Evolutionary conservation across 148 eudicot genomes (phyloP).

Genomic region (Agrostemma githago): DNA sequence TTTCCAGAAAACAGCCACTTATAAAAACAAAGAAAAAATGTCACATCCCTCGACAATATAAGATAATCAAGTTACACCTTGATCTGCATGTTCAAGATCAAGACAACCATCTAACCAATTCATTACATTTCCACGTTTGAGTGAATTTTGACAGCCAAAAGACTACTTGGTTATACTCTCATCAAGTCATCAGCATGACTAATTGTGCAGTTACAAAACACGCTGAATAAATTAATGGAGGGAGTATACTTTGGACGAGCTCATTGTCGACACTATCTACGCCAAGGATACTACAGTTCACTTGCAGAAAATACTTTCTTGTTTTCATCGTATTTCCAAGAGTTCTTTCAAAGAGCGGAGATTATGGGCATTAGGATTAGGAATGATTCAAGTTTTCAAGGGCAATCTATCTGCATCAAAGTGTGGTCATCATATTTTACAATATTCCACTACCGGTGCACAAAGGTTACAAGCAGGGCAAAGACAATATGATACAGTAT

Average conservation of each 20-base stretch:
- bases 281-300: neutral
- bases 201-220: neutral
- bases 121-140: neutral
- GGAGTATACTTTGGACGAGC: neutral
- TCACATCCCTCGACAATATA: neutral
- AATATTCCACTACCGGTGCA: neutral
- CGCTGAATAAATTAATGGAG: neutral
- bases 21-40: neutral
- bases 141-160: neutral
- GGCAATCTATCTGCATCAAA: neutral
- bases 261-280: neutral
- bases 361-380: neutral
- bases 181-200: too few relatives aligned
- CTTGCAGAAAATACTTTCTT: neutral
- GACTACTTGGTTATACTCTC: neutral
- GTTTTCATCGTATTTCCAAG: neutral
- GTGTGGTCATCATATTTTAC: neutral
- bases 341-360: neutral
- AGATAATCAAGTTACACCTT: neutral
- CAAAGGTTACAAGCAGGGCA: neutral
- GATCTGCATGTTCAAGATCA: neutral
- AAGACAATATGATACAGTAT: neutral
- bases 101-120: too few relatives aligned
- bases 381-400: neutral
- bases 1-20: conserved; percentile 12